Evolutionary conservation across 805 yeast genomes (phyloP).

Genomic region (Saccharomycopsis olivae): DNA sequence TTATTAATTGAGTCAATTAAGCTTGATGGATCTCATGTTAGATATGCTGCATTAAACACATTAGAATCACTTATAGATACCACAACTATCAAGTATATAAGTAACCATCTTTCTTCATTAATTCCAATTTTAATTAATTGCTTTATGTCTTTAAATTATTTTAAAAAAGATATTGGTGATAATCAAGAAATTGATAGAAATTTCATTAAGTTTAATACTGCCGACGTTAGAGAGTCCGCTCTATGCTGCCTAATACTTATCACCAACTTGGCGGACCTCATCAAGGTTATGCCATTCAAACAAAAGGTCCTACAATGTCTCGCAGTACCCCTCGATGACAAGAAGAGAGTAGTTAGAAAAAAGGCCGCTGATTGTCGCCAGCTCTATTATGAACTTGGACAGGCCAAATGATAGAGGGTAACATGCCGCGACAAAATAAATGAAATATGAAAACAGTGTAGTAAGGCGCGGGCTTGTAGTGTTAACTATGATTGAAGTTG

Average conservation of each 20-base stretch:
- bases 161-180: conserved; percentile 13
- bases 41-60: conserved; percentile 52
- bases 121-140: conserved; percentile 42
- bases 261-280: conserved; percentile 31
- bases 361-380: conserved; percentile 76
- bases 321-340: conserved; percentile 54
- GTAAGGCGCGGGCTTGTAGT: too few species aligned
- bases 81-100: conserved; percentile 43
- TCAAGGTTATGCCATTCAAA: conserved; percentile 41
- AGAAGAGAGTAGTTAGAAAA: conserved; percentile 62
- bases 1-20: conserved; percentile 55
- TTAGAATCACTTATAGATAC: conserved; percentile 39
- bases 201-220: conserved; percentile 26
- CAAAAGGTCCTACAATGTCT: conserved; percentile 37
- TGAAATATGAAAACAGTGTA: too few species aligned
- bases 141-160: conserved; percentile 19
- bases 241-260: conserved; percentile 50
- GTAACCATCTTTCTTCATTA: conserved; percentile 44
- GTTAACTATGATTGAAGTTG: conserved; percentile 12
- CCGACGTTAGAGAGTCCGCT: conserved; percentile 44
- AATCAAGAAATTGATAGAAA: conserved; percentile 10
- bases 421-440: too few species aligned
- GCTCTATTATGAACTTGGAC: conserved; percentile 41
- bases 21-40: conserved; percentile 36
- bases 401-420: conserved; percentile 4